Percentiles rank a stretch among this genome's conserved stretches.
These are phyloP conservation scores for Calonectria crousiana DNA, from an alignment of 2,329 filamentous ascomycete species.

Conservation along the genomic window DNA sequence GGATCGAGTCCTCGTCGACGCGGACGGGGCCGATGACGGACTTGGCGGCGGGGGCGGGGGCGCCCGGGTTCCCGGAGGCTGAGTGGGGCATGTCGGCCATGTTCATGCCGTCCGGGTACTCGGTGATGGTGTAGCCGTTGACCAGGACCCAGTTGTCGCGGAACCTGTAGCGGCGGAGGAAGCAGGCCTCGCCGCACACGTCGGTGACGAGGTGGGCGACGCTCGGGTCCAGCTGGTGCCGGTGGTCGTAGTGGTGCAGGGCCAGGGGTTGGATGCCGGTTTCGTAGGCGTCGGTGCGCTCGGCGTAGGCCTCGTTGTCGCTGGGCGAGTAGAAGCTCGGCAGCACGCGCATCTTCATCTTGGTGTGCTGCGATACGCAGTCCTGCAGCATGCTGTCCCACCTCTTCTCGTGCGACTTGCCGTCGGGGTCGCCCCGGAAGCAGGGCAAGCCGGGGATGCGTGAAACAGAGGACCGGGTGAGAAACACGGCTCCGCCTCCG, in stretches of 20 bases:
- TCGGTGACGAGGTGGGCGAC: conserved; percentile 57
- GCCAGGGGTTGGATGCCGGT: conserved; percentile 55
- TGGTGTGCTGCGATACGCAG: conserved; percentile 52
- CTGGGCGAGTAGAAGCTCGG: conserved; percentile 57
- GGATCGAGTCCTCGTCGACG: conserved; percentile 46
- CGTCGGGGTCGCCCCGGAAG: conserved; percentile 38
- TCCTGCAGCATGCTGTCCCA: conserved; percentile 59
- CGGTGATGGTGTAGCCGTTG: conserved; percentile 59
- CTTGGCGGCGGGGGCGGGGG: conserved; percentile 9
- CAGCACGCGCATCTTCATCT: conserved; percentile 54
- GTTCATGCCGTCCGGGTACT: conserved; percentile 55
- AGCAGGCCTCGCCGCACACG: conserved; percentile 59
- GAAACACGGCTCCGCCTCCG: conserved; percentile 59
- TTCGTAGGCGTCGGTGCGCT: conserved; percentile 50
- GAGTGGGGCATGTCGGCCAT: conserved; percentile 36
- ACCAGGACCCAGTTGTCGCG: conserved; percentile 61
- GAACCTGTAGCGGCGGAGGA: conserved; percentile 61
- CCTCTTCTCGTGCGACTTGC: conserved; percentile 38
- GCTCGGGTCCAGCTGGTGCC: conserved; percentile 55
- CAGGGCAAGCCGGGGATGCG: conserved; percentile 54
- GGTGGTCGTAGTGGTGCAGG: conserved; percentile 54
- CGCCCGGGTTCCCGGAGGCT: conserved; percentile 14
- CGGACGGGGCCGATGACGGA: conserved; percentile 47
- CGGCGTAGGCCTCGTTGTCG: conserved; percentile 46
- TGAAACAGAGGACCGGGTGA: conserved; percentile 52